Evolutionary conservation across 345 rosid species (phyloP).

Genomic region (Salix exigua): DNA sequence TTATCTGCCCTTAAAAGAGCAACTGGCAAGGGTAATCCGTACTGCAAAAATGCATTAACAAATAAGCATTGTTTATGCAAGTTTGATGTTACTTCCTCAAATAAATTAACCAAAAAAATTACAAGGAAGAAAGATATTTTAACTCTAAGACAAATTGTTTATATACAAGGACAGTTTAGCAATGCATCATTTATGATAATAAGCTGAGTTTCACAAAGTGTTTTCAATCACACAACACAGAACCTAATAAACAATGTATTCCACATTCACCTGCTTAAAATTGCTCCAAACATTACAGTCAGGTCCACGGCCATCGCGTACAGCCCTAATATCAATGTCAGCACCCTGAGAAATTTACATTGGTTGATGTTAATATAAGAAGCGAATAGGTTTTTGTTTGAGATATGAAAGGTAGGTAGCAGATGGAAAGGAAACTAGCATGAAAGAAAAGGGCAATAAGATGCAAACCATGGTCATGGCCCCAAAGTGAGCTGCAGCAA

Average conservation of each 20-base stretch:
- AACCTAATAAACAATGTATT: neutral
- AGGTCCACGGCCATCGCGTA: conserved; percentile 97
- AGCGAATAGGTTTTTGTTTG: neutral
- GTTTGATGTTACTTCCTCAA: neutral
- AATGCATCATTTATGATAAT: neutral
- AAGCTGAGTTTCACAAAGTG: neutral
- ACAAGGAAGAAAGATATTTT: neutral
- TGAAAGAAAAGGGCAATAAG: neutral
- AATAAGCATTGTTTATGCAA: neutral
- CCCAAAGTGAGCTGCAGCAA: conserved; percentile 89
- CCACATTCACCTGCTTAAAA: conserved; percentile 75
- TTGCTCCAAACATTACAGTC: conserved; percentile 97
- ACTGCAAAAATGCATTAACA: conserved; percentile 44
- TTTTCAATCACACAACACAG: neutral
- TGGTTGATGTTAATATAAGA: conserved; percentile 11
- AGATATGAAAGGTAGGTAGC: neutral
- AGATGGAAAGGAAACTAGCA: neutral
- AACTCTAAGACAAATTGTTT: neutral
- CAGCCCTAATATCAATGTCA: conserved; percentile 91
- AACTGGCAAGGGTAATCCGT: conserved; percentile 76
- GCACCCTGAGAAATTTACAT: conserved; percentile 64
- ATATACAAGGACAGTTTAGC: neutral
- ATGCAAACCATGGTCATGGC: conserved; percentile 79
- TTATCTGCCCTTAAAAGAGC: conserved; percentile 88
- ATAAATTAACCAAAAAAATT: neutral